A percentile compares a stretch with the other conserved stretches of the same genome.
Conservation (phyloP, 2,329 filamentous ascomycete genomes). For the Monilinia vaccinii-corymbosi region DNA sequence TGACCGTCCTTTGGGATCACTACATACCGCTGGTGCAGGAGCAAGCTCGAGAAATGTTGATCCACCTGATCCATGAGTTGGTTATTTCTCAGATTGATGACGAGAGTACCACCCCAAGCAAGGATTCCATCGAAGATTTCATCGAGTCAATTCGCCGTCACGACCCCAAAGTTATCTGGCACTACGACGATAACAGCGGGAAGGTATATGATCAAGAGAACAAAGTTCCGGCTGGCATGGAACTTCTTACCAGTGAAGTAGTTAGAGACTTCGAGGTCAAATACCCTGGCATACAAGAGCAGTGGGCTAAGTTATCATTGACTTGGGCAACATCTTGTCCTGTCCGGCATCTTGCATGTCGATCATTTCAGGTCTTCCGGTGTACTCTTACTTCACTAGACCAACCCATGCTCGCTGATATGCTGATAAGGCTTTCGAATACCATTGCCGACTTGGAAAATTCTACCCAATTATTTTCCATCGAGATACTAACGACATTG, state of each 20-base stretch:
- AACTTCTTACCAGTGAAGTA: slow-evolving; percentile 70
- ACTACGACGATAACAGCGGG: slow-evolving; percentile 85
- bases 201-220: slow-evolving; percentile 63
- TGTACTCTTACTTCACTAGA: slow-evolving; percentile 88
- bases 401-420: slow-evolving; percentile 90
- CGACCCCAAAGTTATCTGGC: slow-evolving; percentile 80
- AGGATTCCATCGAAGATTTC: slow-evolving; percentile 73
- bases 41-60: slow-evolving; percentile 93
- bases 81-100: slow-evolving; percentile 75
- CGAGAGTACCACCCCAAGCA: slow-evolving; percentile 49
- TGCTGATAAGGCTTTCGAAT: slow-evolving; percentile 90
- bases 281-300: slow-evolving; percentile 78
- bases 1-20: slow-evolving; percentile 94
- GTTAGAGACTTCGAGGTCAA: slow-evolving; percentile 77
- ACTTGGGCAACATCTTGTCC: slow-evolving; percentile 97
- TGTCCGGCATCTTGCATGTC: slow-evolving; percentile 86
- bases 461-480: slow-evolving; percentile 93
- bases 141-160: slow-evolving; percentile 81
- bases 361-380: slow-evolving; percentile 94
- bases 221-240: slow-evolving; percentile 83
- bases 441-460: slow-evolving; percentile 92
- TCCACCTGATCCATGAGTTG: slow-evolving; percentile 92
- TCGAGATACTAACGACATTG: slow-evolving; percentile 93
- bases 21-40: slow-evolving; percentile 93
- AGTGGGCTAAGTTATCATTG: slow-evolving; percentile 83